These are phyloP conservation scores for Albophoma yamanashiensis DNA, from an alignment of 2,329 filamentous ascomycete genomes.

Conservation along the genomic window DNA sequence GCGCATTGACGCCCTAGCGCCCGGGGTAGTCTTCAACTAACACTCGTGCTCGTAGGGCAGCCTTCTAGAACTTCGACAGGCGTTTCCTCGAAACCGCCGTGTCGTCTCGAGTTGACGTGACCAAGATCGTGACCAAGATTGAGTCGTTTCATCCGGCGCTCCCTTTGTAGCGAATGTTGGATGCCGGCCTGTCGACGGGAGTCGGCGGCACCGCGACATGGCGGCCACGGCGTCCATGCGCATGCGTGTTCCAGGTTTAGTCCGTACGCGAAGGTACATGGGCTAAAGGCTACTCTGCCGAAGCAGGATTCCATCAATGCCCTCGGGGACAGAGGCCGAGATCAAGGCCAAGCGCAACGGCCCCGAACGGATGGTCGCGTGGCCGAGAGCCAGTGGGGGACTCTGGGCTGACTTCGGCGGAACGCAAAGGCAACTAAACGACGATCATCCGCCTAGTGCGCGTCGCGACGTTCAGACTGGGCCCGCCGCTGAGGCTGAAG, in stretches of 20 bases:
- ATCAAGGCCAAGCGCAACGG: not conserved
- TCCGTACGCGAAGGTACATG: not conserved
- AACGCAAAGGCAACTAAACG: not conserved
- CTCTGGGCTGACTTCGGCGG: not conserved
- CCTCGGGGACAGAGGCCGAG: not conserved
- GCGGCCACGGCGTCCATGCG: not conserved
- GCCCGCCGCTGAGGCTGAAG: not conserved
- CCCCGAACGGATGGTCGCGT: not conserved
- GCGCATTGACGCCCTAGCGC: not conserved
- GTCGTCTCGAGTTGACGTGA: not conserved
- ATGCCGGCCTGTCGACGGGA: not conserved
- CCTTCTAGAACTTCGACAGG: not conserved
- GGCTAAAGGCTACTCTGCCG: not conserved
- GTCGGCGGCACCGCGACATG: not conserved
- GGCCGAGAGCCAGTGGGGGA: not conserved
- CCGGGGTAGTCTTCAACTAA: not conserved
- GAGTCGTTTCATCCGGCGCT: not conserved
- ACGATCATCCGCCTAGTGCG: not conserved
- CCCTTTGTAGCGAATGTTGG: not conserved
- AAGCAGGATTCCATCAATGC: not conserved
- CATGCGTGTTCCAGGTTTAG: not conserved
- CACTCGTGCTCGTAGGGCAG: not conserved
- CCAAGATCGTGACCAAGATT: not conserved
- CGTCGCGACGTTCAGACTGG: not conserved
- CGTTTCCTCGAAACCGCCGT: not conserved